phyloP scores from a whole-genome alignment of 192 early-diverging fungal species.

The Phycomyces nitens region DNA sequence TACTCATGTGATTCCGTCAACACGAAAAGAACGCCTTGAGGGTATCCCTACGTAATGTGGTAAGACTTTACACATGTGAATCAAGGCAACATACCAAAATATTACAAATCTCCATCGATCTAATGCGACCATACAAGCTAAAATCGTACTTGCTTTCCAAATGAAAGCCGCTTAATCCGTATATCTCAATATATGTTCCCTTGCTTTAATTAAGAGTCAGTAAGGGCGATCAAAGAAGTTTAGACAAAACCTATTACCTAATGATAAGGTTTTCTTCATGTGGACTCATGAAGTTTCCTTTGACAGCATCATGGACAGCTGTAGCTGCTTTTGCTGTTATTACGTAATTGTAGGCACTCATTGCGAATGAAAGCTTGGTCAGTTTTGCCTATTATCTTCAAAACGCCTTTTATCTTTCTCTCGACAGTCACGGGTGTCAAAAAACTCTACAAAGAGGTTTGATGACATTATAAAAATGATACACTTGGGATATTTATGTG shows the following conservation, averaged over 20 bases:
- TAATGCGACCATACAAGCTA: conserved; percentile 68
- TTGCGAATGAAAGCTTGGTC: background rate
- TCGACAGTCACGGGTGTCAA: no score
- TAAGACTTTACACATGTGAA: background rate
- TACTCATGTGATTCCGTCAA: conserved; percentile 64
- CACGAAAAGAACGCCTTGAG: conserved; percentile 63
- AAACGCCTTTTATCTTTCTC: no score
- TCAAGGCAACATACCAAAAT: conserved; percentile 14
- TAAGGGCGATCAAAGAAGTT: background rate
- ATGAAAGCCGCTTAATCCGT: conserved; percentile 29
- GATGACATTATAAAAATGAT: no score
- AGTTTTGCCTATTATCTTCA: no score
- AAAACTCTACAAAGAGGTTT: no score
- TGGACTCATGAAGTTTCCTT: conserved; percentile 62
- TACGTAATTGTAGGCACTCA: conserved; percentile 56
- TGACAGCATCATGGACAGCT: conserved; percentile 61
- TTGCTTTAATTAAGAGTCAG: conserved; percentile 38
- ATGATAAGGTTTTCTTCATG: conserved; percentile 69
- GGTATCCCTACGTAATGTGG: conserved; percentile 35
- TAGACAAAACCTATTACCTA: conserved; percentile 44
- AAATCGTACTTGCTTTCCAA: conserved; percentile 56
- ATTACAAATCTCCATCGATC: conserved; percentile 46
- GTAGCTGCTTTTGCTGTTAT: conserved; percentile 79
- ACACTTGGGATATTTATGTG: no score
- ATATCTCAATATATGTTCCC: conserved; percentile 61